These are phyloP conservation scores for Ustanciosporium gigantosporum DNA, from an alignment of 1,284 basidiomycete genomes.

Conservation along the genomic window DNA sequence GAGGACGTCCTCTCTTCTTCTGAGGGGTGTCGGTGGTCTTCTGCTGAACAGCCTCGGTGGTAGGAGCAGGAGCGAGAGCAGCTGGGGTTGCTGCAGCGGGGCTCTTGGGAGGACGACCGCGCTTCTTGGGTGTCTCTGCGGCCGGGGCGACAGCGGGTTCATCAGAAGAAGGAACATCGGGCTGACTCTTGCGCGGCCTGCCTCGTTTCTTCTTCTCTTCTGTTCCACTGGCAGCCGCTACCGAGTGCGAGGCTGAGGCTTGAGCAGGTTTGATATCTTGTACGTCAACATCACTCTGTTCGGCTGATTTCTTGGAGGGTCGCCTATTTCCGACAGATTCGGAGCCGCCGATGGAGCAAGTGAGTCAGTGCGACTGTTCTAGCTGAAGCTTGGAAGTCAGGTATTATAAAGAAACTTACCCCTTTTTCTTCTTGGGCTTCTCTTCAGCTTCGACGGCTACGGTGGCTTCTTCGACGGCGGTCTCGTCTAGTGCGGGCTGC, in stretches of 20 bases:
- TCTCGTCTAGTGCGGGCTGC: background rate
- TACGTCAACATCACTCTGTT: too few species aligned
- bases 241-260: constrained; percentile 4
- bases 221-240: too few species aligned
- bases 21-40: background rate
- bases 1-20: background rate
- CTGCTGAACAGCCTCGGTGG: constrained; percentile 1
- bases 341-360: too few species aligned
- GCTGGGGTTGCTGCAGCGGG: constrained; percentile 1
- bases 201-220: background rate
- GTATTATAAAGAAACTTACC: constrained; percentile 19
- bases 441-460: constrained; percentile 3
- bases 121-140: constrained; percentile 1
- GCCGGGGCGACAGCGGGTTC: background rate
- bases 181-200: background rate
- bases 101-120: background rate
- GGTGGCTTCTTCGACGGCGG: constrained; percentile 3
- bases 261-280: too few species aligned
- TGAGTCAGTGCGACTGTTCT: too few species aligned
- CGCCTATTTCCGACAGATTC: too few species aligned
- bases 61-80: constrained; percentile 2
- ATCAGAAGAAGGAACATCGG: background rate
- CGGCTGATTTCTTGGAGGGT: too few species aligned
- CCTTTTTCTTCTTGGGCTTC: constrained; percentile 30
- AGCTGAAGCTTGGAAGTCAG: too few species aligned